Base-by-base conservation (phyloP, 495 filamentous ascomycete species). In the Pseudotulostoma volvatum region DNA sequence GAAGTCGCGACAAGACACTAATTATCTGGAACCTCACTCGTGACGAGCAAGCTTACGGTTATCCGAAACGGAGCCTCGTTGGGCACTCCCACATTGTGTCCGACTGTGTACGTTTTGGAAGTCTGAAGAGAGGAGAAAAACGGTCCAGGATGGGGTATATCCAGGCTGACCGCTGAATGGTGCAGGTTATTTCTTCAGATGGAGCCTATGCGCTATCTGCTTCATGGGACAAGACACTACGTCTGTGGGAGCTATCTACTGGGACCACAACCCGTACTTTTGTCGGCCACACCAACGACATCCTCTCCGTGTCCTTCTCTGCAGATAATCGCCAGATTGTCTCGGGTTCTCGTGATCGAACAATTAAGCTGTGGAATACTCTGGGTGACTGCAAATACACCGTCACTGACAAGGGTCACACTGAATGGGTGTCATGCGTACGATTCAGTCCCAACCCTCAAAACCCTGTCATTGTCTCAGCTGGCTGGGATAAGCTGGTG, bases 251-350 rank as follows among this genome's bases (percentile, higher is more conserved):
- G 73, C 84, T 99, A 42, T 79, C 86, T 47, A 92, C 81, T 50
- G 90, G 90, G 59, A 79, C 76, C 59, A 96, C 90, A 61, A 99
- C 90, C 59, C 80, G 92, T 57, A 81, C 85, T 49, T 99, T 99
- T 66, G 86, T 94, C 61, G 90, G 90, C 64, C 90, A 99, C 78
- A 94, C 77, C 71, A 92, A 90, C 73, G 90, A 99, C 52, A 87
- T 99, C 52, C 88, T 99, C 58, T 96, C 90, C 64, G 90, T 99
- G 60, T 95, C 87, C 52, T 99, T 99, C 83, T 99, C 90, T 57
- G 90, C 90, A 76, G 90, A 99, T 74, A 99, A 99, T 79, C 84
- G 90, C 59, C 90, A 99, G 76, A 99, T 99, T 69, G 90, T 99
- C 56, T 96, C 90, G 46, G 90, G 86, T 43, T 96, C 90, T 33